Evolutionary conservation across 306 rosid species (phyloP).

Genomic region (Gillenia trifoliata): DNA sequence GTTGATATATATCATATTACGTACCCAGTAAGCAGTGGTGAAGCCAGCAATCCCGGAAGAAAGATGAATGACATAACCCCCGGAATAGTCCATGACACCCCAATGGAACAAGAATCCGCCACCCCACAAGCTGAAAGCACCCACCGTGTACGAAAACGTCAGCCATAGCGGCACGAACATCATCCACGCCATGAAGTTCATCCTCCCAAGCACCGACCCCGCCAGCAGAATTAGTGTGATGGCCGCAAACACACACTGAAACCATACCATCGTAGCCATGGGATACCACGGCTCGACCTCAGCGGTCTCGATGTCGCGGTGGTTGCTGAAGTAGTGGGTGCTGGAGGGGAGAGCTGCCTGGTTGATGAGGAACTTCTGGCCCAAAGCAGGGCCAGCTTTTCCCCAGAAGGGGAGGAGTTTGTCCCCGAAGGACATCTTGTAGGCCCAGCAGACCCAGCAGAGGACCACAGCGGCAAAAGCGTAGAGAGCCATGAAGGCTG

Average conservation of each 20-base stretch:
- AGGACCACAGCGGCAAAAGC: conserved; percentile 16
- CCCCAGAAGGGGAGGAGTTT: conserved; percentile 20
- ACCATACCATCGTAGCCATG: conserved; percentile 13
- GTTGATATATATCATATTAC: not conserved
- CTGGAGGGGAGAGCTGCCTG: conserved; percentile 1
- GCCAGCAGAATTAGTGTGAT: conserved; percentile 13
- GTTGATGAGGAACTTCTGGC: conserved; percentile 6
- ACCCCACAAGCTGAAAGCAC: conserved; percentile 19
- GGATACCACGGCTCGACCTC: not conserved
- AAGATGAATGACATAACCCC: conserved; percentile 65
- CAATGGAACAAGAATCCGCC: conserved; percentile 25
- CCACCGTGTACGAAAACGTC: conserved; percentile 14
- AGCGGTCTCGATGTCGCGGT: not conserved
- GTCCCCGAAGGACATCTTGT: conserved; percentile 19
- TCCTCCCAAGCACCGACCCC: conserved; percentile 19
- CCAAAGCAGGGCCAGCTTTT: not conserved
- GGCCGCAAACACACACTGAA: conserved; percentile 11
- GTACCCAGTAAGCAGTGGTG: conserved; percentile 56
- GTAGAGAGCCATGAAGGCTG: conserved; percentile 25
- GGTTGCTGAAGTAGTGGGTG: not conserved
- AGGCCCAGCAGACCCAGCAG: conserved; percentile 21
- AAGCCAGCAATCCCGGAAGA: conserved; percentile 61
- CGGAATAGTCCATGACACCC: conserved; percentile 68
- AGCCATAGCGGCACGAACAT: conserved; percentile 23
- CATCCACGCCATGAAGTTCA: conserved; percentile 27